Base-by-base conservation (phyloP, 2,329 filamentous ascomycete genomes). In the Fusarium tjaetaba region DNA sequence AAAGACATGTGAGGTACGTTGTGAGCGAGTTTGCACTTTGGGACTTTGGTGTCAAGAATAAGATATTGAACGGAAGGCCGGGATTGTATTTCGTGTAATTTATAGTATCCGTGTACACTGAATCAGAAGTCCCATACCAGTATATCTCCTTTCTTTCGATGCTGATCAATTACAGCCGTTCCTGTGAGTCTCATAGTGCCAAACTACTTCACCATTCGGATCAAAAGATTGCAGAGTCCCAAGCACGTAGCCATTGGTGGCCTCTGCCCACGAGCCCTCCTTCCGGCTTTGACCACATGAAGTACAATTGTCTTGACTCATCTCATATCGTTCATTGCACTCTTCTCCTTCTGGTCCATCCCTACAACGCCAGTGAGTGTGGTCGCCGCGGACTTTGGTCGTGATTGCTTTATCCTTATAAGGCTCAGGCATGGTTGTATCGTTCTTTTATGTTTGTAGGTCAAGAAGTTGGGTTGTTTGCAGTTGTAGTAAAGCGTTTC, bases 81-180 rank as follows among this genome's bases (percentile, higher is more conserved):
- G 15, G 15, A 4, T 8, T 36, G 34, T 16, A 36, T 36, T 16
- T 16, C 15, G 34, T 36, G 34, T 36, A 18, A 1, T 28, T 53
- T 53, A 53, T 28, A 53, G 20, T 18, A 11, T 13, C 5, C 7
- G 0, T n/a, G 0, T 13, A 4, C 2, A 2, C 24, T 28, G 24
- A 53, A n/a, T 39, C 34, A 28, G 3, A 10, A 4, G 1, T 22
- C 2, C 7, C 10, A 14, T 11, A 2, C 2, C 18, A 2, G 13
- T 7, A 16, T 38, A 1, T 52, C 32, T 15, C 18, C 3, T 8
- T 9, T 28, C n/a, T n/a, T n/a, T n/a, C n/a, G n/a, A n/a, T n/a
- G n/a, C n/a, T 9, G 2, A n/a, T 38, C 4, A 28, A n/a, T 20
- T 39, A 39, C 20, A 39, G 34, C 56, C 56, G 22, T 59, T 48